Evolutionary conservation across 805 yeast genomes (phyloP).

Genomic region (Myxozyma neglecta): DNA sequence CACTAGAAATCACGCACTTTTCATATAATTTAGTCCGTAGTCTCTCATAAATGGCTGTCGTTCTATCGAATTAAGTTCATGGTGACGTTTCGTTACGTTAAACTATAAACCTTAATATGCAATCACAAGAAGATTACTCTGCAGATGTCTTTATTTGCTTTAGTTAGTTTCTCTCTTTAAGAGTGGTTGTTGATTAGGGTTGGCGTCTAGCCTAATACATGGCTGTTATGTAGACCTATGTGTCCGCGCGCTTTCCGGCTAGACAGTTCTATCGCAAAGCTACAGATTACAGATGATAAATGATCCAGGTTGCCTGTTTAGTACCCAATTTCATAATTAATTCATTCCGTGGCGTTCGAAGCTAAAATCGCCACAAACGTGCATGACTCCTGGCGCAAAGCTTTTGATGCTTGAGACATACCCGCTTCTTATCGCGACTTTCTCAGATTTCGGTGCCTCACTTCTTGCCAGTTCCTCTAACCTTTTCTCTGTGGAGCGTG

Average conservation of each 20-base stretch:
- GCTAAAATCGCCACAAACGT: slow-evolving; percentile 56
- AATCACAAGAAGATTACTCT: too few species aligned
- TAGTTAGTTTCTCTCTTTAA: too few species aligned
- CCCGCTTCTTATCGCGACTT: slow-evolving; percentile 48
- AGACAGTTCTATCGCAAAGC: too few species aligned
- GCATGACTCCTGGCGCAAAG: slow-evolving; percentile 87
- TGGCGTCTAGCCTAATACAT: too few species aligned
- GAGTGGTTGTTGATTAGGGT: too few species aligned
- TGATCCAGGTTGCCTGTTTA: background rate
- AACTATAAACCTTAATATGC: too few species aligned
- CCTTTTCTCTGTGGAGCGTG: slow-evolving; percentile 25
- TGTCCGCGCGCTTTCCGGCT: too few species aligned
- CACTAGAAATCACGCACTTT: background rate
- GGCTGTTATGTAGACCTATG: too few species aligned
- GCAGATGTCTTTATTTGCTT: too few species aligned
- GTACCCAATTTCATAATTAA: background rate
- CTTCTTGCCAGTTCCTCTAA: slow-evolving; percentile 19
- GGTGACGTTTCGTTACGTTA: too few species aligned
- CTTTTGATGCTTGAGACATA: slow-evolving; percentile 59
- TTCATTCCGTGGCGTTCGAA: background rate
- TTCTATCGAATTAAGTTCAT: too few species aligned
- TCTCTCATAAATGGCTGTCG: too few species aligned
- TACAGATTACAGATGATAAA: background rate
- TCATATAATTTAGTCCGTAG: background rate
- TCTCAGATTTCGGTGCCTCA: slow-evolving; percentile 19